Percentiles rank a stretch among this genome's conserved stretches.
These are phyloP conservation scores for Calonectria pauciramosa DNA, from an alignment of 2,329 filamentous ascomycete species.

Conservation along the genomic window DNA sequence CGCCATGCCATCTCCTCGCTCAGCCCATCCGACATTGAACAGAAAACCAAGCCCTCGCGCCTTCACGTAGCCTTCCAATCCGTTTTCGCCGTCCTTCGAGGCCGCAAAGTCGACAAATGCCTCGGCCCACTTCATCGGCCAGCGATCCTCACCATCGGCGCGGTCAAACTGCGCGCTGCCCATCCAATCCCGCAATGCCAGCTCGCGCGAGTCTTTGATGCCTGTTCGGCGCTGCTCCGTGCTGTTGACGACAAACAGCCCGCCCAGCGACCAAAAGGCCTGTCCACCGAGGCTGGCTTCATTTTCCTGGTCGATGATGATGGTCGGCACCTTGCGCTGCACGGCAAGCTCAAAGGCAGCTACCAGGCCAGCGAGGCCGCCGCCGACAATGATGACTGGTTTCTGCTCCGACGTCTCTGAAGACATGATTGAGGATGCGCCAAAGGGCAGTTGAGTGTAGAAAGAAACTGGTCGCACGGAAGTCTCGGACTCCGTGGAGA, in stretches of 20 bases:
- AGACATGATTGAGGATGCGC: slow-evolving; percentile 14
- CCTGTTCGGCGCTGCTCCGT: slow-evolving; percentile 69
- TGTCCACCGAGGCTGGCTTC: slow-evolving; percentile 70
- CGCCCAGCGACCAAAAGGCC: slow-evolving; percentile 75
- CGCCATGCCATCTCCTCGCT: slow-evolving; percentile 68
- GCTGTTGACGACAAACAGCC: slow-evolving; percentile 72
- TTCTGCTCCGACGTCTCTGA: slow-evolving; percentile 15
- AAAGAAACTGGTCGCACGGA: neutral
- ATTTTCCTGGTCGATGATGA: slow-evolving; percentile 72
- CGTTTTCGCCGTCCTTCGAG: slow-evolving; percentile 51
- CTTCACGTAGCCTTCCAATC: slow-evolving; percentile 71
- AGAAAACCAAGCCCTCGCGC: slow-evolving; percentile 66
- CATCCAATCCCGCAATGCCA: slow-evolving; percentile 72
- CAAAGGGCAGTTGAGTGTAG: neutral
- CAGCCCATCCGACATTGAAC: slow-evolving; percentile 71
- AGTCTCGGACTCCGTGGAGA: slow-evolving; percentile 5
- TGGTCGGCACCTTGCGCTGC: slow-evolving; percentile 61
- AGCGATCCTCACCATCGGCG: slow-evolving; percentile 63
- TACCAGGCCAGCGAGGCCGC: slow-evolving; percentile 71
- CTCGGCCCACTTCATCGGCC: slow-evolving; percentile 73
- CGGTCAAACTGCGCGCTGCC: slow-evolving; percentile 71
- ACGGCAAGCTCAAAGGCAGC: slow-evolving; percentile 68
- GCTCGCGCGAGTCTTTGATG: slow-evolving; percentile 68
- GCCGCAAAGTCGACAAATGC: slow-evolving; percentile 74
- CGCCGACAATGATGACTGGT: slow-evolving; percentile 69